phyloP scores from a whole-genome alignment of 2,329 filamentous ascomycete genomes.

The Cercospora sesami region DNA sequence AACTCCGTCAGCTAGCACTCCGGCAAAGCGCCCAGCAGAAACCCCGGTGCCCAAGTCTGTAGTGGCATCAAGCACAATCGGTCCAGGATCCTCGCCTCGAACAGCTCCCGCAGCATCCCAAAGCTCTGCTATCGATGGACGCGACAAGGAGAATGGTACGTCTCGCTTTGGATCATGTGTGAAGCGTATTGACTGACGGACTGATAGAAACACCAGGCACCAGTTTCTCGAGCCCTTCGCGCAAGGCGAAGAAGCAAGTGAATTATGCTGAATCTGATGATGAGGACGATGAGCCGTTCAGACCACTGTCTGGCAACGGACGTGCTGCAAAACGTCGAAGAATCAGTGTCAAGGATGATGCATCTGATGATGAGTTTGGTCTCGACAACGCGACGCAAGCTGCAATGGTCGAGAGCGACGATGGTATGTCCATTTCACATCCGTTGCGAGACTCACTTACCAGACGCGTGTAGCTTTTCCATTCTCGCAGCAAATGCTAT shows the following conservation, averaged over 20 bases:
- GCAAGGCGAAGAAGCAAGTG: slow-evolving; percentile 69
- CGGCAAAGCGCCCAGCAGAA: slow-evolving; percentile 37
- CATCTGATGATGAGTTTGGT: slow-evolving; percentile 70
- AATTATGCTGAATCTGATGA: slow-evolving; percentile 83
- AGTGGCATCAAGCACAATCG: slow-evolving; percentile 22
- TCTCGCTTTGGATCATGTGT: not conserved
- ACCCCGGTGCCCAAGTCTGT: slow-evolving; percentile 1
- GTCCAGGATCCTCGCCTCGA: slow-evolving; percentile 23
- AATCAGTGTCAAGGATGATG: slow-evolving; percentile 62
- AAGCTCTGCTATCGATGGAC: slow-evolving; percentile 52
- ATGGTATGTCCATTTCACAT: slow-evolving; percentile 48
- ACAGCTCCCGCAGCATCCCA: slow-evolving; percentile 31
- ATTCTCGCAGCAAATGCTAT: slow-evolving; percentile 13
- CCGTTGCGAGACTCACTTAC: slow-evolving; percentile 22
- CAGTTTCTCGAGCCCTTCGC: slow-evolving; percentile 69
- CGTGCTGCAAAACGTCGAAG: slow-evolving; percentile 59
- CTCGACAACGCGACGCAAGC: slow-evolving; percentile 58
- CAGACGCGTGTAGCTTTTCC: slow-evolving; percentile 24
- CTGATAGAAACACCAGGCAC: slow-evolving; percentile 49
- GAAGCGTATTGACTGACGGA: slow-evolving; percentile 43
- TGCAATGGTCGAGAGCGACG: slow-evolving; percentile 58
- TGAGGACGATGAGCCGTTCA: slow-evolving; percentile 72
- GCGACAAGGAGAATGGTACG: slow-evolving; percentile 57
- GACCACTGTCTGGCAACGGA: slow-evolving; percentile 51
- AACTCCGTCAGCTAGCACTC: slow-evolving; percentile 49